A percentile compares a stretch with the other conserved stretches of the same genome.
Evolutionary conservation across 1,139 yeast genomes (phyloP).

Genomic region (Taphrina deformans): DNA sequence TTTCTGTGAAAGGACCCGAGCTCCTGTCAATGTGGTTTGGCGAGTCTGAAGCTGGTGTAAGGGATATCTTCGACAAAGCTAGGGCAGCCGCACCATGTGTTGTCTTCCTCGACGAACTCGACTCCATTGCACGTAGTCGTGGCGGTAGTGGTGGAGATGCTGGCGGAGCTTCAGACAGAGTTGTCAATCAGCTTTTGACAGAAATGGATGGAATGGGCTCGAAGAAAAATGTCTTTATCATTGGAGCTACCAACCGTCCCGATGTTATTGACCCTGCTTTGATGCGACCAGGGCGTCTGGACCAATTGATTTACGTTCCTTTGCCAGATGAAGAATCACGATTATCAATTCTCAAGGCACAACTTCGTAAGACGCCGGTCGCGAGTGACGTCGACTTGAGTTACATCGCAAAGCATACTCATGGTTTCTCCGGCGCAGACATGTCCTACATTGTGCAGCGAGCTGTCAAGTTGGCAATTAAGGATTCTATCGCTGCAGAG

Average conservation of each 20-base stretch:
- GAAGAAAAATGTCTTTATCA: conserved; percentile 95
- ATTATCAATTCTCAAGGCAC: conserved; percentile 88
- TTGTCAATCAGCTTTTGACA: conserved; percentile 93
- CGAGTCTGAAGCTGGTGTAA: conserved; percentile 94
- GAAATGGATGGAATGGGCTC: conserved; percentile 99
- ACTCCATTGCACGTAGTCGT: conserved; percentile 96
- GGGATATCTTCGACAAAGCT: conserved; percentile 97
- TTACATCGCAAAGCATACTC: conserved; percentile 88
- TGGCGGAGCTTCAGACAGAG: conserved; percentile 98
- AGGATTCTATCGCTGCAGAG: conserved; percentile 89
- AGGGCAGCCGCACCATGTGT: conserved; percentile 99
- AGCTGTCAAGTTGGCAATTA: conserved; percentile 97
- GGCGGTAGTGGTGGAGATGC: conserved; percentile 93
- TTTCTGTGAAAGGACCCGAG: conserved; percentile 96
- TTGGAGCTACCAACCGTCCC: conserved; percentile 99
- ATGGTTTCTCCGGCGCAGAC: conserved; percentile 99
- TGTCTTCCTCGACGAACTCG: conserved; percentile 94
- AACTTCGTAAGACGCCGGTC: conserved; percentile 95
- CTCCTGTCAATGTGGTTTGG: conserved; percentile 98
- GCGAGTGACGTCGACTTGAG: conserved; percentile 91
- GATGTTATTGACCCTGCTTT: conserved; percentile 94
- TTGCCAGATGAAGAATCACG: conserved; percentile 95
- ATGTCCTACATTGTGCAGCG: conserved; percentile 95
- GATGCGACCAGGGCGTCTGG: conserved; percentile 98
- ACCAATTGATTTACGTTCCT: conserved; percentile 96